Percentiles rank a stretch among this genome's conserved stretches.
Conservation (phyloP, 2,329 filamentous ascomycete species). For the Pseudogymnoascus sp. region DNA sequence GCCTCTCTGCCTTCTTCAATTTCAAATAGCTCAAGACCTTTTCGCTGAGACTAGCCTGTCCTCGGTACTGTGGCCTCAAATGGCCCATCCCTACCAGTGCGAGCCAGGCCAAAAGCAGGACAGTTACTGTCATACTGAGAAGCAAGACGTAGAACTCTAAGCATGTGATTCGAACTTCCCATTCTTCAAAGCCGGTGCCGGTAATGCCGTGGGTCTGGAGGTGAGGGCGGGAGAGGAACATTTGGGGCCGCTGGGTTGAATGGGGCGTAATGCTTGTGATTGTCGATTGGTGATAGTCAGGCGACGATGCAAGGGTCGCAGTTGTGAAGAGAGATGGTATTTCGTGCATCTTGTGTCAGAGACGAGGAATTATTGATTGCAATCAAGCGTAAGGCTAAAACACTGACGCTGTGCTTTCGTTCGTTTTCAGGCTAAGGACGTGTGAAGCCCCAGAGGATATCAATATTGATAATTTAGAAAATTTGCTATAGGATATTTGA, state of each 20-base stretch:
- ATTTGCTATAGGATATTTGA: background rate
- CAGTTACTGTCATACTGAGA: background rate
- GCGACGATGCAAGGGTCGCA: background rate
- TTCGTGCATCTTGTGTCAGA: background rate
- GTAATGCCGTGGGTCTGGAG: background rate
- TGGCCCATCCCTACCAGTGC: background rate
- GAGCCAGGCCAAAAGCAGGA: background rate
- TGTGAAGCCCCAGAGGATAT: background rate
- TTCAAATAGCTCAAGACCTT: background rate
- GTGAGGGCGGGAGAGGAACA: background rate
- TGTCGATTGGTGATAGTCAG: background rate
- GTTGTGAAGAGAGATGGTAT: background rate
- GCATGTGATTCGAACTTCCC: background rate
- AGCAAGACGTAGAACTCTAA: constrained; percentile 3
- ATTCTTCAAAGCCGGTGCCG: background rate
- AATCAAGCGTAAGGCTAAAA: background rate
- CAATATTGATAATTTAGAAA: background rate
- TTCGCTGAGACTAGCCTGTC: background rate
- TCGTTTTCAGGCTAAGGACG: background rate
- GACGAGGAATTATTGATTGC: background rate
- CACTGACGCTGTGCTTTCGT: background rate
- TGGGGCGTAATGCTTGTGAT: background rate
- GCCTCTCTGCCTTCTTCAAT: background rate
- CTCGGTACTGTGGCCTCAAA: background rate
- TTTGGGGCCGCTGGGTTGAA: background rate